These are phyloP conservation scores for Russula compacta DNA, from an alignment of 768 basidiomycete species.

Conservation along the genomic window DNA sequence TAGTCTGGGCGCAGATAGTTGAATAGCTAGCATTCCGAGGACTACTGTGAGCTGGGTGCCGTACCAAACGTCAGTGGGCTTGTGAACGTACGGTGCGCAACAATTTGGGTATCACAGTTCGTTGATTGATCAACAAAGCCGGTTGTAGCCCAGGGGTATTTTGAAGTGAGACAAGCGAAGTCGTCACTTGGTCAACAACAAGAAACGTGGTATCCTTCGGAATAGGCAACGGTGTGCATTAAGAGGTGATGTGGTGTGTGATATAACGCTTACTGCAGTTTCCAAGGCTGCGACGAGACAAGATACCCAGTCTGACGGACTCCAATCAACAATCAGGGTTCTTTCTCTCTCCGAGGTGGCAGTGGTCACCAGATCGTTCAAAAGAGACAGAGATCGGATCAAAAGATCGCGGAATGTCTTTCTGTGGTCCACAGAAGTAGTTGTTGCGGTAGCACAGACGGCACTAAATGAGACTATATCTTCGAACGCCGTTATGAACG, in stretches of 20 bases:
- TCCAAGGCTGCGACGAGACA: conserved; percentile 45
- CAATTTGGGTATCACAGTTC: conserved; percentile 49
- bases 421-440: conserved; percentile 24
- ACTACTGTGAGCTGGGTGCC: not conserved
- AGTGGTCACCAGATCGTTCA: conserved; percentile 42
- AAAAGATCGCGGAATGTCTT: conserved; percentile 40
- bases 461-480: conserved; percentile 41
- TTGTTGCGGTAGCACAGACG: conserved; percentile 30
- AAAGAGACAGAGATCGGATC: conserved; percentile 41
- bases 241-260: not conserved
- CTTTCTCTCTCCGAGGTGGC: conserved; percentile 29
- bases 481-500: conserved; percentile 52
- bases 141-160: conserved; percentile 10
- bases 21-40: conserved; percentile 41
- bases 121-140: conserved; percentile 38
- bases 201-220: conserved; percentile 17
- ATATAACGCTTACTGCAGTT: conserved; percentile 38
- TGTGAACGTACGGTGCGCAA: conserved; percentile 36
- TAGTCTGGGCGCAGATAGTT: conserved; percentile 60
- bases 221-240: not conserved
- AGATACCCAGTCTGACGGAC: conserved; percentile 55
- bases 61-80: not conserved
- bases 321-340: conserved; percentile 41
- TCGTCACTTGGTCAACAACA: conserved; percentile 18
- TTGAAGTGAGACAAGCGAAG: conserved; percentile 14